These are phyloP conservation scores for Calonectria pauciramosa DNA, from an alignment of 2,329 filamentous ascomycete species.

Conservation along the genomic window DNA sequence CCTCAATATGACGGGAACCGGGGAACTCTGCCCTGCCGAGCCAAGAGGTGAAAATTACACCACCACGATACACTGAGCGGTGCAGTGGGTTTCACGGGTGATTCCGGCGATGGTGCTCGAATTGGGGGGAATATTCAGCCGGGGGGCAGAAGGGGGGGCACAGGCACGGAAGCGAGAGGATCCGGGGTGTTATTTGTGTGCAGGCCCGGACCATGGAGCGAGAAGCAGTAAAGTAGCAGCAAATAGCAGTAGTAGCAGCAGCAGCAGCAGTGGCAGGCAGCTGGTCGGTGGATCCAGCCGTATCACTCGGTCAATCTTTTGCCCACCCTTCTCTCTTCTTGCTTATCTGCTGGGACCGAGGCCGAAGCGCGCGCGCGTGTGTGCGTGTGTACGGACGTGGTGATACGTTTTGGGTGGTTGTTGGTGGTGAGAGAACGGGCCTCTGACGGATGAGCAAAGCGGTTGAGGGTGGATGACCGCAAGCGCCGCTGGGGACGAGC, in stretches of 20 bases:
- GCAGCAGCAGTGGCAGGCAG: not conserved
- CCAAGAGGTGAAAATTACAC: not conserved
- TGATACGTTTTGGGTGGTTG: not conserved
- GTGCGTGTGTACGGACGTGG: not conserved
- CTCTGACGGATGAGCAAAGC: not conserved
- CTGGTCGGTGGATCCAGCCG: not conserved
- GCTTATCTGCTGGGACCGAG: not conserved
- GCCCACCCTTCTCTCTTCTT: not conserved
- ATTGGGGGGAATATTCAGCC: constrained; percentile 8
- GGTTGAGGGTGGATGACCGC: constrained; percentile 9
- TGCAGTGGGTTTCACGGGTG: constrained; percentile 6
- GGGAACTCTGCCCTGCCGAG: not conserved
- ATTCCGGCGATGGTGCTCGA: constrained; percentile 3
- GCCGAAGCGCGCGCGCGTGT: not conserved
- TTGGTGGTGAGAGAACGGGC: constrained; percentile 12
- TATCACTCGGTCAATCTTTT: not conserved
- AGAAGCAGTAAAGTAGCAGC: not conserved
- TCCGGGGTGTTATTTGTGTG: constrained; percentile 11
- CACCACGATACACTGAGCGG: not conserved
- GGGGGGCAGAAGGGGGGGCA: not conserved
- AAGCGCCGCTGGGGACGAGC: not conserved
- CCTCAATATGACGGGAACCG: constrained; percentile 13
- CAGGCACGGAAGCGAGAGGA: constrained; percentile 10
- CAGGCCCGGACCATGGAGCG: constrained; percentile 8
- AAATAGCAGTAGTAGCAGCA: not conserved